Evolutionary conservation across 106 monocot species (phyloP), one percentile per base, ranked within the genome.

Genomic region (Vanilla planifolia): DNA sequence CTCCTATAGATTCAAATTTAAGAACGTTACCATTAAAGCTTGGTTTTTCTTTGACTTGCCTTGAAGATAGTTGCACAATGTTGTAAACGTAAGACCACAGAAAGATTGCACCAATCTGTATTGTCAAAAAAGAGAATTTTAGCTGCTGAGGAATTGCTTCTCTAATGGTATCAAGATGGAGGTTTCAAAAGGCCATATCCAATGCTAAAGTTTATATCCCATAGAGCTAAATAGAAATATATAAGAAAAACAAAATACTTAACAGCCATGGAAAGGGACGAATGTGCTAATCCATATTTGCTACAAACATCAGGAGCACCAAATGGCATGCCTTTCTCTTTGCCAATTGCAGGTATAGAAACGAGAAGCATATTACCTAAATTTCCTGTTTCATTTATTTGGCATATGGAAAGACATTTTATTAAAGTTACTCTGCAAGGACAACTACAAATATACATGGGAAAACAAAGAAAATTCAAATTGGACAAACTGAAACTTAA

Each of bases 181-280:
- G n/a, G n/a, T n/a, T n/a, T n/a, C n/a, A n/a, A n/a, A n/a, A n/a
- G n/a, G n/a, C n/a, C n/a, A n/a, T n/a, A n/a, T n/a, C n/a, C n/a
- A n/a, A n/a, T n/a, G n/a, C n/a, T n/a, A n/a, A n/a, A n/a, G n/a
- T n/a, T n/a, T n/a, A n/a, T n/a, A n/a, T n/a, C n/a, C n/a, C n/a
- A n/a, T n/a, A n/a, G n/a, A n/a, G n/a, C n/a, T n/a, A n/a, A n/a
- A n/a, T n/a, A n/a, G n/a, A n/a, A n/a, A n/a, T n/a, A 37, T 37
- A 37, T 37, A 10, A 37, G 10, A n/a, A 37, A 37, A 37, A 10
- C 10, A 37, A 37, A 37, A 37, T 10, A 73, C 83, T 78, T 74
- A n/a, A 89, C 89, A 55, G 89, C 84, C 89, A 89, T 78, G 16
- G 89, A 89, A 24, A 89, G 81, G 41, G 84, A 89, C 33, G 66